Evolutionary conservation across 495 filamentous ascomycete genomes (phyloP), one percentile per base, ranked within the genome.

Genomic region (Diplogelasinospora grovesii): DNA sequence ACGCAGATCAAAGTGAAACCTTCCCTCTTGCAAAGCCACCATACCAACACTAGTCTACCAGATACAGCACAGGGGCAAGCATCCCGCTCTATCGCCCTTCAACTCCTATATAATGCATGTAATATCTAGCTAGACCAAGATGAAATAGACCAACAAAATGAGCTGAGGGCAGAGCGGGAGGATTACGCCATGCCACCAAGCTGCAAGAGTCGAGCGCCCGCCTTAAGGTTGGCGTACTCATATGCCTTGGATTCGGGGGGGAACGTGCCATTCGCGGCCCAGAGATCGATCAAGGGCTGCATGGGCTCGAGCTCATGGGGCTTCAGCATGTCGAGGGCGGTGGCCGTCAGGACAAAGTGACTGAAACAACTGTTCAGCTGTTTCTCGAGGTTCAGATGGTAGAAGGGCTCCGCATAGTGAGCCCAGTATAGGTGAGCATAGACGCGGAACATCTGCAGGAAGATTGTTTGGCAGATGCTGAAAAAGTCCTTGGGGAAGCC

Each of bases 401-500:
- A 90, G 64, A 86, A 86, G 8, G 84, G 85, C 36, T 87, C 82
- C 39, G 81, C 54, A 68, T 82, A 90, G 65, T 90, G 85, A 6
- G 79, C 78, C 70, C 86, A 86, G 68, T 90, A 90, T 20, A 90
- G 71, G 65, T 96, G 89, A 23, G 87, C 83, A 51, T 96, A 96
- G 60, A 89, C 87, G 25, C 89, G 87, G 74, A 95, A 92, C 83
- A 96, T 96, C 65, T 96, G 89, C 48, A 89, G 81, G 74, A 89
- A 93, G 52, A 94, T 90, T 45, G 81, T 87, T 63, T 86, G 82
- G 67, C 85, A 85, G 50, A 94, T 86, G 48, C 82, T 75, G 53
- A 88, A 76, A 60, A 93, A 93, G 18, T 81, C 81, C 52, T 82
- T 78, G 10, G 88, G 89, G 62, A 96, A 96, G 14, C 89, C 87